Conservation (phyloP, 2,329 filamentous ascomycete species). For the Penicillium italicum region DNA sequence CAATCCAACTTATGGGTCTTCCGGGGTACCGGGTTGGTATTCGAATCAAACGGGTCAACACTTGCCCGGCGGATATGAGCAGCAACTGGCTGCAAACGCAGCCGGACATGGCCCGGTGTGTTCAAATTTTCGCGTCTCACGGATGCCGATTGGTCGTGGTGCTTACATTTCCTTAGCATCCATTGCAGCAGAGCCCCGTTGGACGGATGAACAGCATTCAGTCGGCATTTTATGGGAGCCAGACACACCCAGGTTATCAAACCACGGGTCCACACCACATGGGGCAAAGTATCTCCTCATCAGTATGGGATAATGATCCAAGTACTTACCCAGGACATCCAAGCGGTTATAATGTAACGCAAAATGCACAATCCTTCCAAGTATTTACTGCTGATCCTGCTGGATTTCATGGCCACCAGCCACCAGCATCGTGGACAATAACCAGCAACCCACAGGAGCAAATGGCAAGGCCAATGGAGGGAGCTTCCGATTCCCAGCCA, state of each 20-base stretch:
- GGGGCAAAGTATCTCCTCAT: neutral
- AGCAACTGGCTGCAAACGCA: neutral
- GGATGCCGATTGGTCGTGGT: neutral
- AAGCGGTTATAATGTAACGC: slow-evolving; percentile 1
- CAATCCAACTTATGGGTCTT: slow-evolving; percentile 14
- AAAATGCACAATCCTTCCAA: slow-evolving; percentile 2
- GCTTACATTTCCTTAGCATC: slow-evolving; percentile 1
- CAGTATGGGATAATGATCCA: neutral
- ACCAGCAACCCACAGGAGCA: neutral
- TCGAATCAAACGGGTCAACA: slow-evolving; percentile 15
- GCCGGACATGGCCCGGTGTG: slow-evolving; percentile 7
- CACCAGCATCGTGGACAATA: neutral
- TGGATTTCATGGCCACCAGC: neutral
- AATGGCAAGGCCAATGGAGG: neutral
- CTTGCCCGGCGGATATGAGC: slow-evolving; percentile 1
- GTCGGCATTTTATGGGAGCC: neutral
- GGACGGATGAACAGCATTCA: neutral
- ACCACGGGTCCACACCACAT: neutral
- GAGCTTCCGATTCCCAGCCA: slow-evolving; percentile 2
- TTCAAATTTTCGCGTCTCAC: neutral
- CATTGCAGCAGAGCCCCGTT: neutral
- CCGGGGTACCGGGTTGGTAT: slow-evolving; percentile 16
- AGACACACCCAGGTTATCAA: slow-evolving; percentile 1
- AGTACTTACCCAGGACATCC: neutral
- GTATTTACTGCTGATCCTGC: neutral